These are phyloP conservation scores for Asterella californica DNA, from an alignment of 225 moss, liverwort and hornwort species.

Conservation along the genomic window DNA sequence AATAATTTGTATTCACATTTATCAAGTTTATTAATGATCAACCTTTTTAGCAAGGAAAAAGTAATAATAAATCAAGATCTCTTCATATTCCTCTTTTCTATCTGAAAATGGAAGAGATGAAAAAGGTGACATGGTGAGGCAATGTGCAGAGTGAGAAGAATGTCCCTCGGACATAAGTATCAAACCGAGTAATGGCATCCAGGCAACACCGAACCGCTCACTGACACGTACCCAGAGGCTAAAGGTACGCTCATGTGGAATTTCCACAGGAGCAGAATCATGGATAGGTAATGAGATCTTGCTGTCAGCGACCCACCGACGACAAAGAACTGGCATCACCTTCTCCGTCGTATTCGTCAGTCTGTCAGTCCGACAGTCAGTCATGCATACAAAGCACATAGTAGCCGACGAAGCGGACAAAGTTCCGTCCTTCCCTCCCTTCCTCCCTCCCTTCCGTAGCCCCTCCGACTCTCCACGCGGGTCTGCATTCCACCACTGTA, in stretches of 20 bases:
- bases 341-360: not conserved
- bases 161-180: too few relatives aligned
- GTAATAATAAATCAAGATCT: too few relatives aligned
- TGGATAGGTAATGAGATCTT: not conserved
- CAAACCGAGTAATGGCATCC: not conserved
- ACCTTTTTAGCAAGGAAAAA: too few relatives aligned
- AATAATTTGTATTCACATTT: too few relatives aligned
- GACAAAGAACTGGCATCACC: slow-evolving; percentile 1
- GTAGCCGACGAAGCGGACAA: not conserved
- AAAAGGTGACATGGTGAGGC: too few relatives aligned
- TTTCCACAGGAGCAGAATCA: not conserved
- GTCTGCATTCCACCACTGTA: not conserved
- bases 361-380: not conserved
- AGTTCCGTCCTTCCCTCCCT: not conserved
- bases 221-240: not conserved
- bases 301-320: slow-evolving; percentile 3
- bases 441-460: not conserved
- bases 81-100: too few relatives aligned
- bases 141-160: too few relatives aligned
- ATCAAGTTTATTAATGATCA: too few relatives aligned
- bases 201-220: not conserved
- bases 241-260: not conserved
- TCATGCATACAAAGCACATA: not conserved
- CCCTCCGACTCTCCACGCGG: not conserved
- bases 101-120: too few relatives aligned